phyloP scores from a whole-genome alignment of 805 yeast genomes.

The Saccharomyces paradoxus region DNA sequence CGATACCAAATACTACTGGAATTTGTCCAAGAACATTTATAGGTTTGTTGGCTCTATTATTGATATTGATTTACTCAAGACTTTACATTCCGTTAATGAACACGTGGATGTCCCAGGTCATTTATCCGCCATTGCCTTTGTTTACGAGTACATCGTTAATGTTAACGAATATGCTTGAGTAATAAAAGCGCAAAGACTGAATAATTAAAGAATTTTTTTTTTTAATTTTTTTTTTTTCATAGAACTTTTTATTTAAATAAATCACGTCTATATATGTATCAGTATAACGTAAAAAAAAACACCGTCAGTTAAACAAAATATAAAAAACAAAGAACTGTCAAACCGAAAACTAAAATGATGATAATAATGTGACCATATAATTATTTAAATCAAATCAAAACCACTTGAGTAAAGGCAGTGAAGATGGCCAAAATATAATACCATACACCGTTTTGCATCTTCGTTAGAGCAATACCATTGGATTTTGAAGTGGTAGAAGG shows the following conservation, averaged over 20 bases:
- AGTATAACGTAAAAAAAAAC: background rate
- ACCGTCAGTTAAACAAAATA: background rate
- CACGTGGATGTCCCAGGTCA: conserved; percentile 47
- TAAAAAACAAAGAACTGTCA: background rate
- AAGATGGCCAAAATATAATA: conserved; percentile 20
- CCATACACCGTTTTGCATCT: conserved; percentile 17
- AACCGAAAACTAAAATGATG: background rate
- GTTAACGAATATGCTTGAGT: conserved; percentile 18
- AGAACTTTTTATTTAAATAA: background rate
- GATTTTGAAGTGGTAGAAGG: conserved; percentile 26
- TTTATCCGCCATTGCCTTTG: conserved; percentile 48
- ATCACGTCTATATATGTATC: background rate
- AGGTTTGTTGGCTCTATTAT: conserved; percentile 33
- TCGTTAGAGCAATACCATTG: conserved; percentile 15
- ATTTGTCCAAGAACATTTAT: conserved; percentile 45
- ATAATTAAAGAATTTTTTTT: background rate
- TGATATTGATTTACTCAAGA: conserved; percentile 14
- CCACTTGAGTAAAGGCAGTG: conserved; percentile 18
- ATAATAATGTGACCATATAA: background rate
- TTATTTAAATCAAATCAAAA: conserved; percentile 10
- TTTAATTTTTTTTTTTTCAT: background rate
- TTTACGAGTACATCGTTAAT: conserved; percentile 40
- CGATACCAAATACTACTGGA: conserved; percentile 54
- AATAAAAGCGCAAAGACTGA: background rate
- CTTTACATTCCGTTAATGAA: conserved; percentile 61